Percentiles rank a stretch among this genome's conserved stretches.
Evolutionary conservation across 371 early-diverging fungal genomes (phyloP).

Genomic region (Rhizopus delemar): DNA sequence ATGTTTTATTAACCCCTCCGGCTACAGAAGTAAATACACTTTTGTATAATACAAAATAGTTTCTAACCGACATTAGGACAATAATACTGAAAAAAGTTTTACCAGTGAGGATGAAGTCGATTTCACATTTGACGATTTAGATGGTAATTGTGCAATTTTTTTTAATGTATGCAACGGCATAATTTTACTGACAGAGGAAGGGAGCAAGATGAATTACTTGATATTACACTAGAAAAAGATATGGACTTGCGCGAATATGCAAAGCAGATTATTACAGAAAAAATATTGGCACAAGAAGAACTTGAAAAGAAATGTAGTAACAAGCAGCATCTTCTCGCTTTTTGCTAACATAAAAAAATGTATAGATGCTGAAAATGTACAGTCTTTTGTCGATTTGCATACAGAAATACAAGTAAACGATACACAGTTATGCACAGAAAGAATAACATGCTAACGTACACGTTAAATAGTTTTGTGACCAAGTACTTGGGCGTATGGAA

Average conservation of each 20-base stretch:
- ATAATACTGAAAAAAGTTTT: conserved; percentile 17
- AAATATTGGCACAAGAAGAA: conserved; percentile 65
- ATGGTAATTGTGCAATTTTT: conserved; percentile 36
- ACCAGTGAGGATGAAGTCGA: conserved; percentile 37
- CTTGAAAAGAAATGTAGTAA: conserved; percentile 75
- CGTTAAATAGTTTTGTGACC: conserved; percentile 65
- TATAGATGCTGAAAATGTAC: conserved; percentile 67
- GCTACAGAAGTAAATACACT: neutral
- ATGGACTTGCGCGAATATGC: conserved; percentile 89
- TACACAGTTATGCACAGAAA: neutral
- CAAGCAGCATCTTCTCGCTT: neutral
- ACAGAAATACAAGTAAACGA: conserved; percentile 63
- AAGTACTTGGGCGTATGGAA: conserved; percentile 87
- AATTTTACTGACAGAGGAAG: too few species aligned
- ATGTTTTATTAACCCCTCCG: conserved; percentile 25
- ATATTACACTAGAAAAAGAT: conserved; percentile 77
- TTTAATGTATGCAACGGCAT: too few species aligned
- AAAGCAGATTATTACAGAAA: conserved; percentile 72
- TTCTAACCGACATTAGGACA: neutral
- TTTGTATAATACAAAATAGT: conserved; percentile 1
- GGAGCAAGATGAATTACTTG: conserved; percentile 78
- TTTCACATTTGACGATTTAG: conserved; percentile 56
- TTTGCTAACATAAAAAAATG: neutral
- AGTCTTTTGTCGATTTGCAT: conserved; percentile 71
- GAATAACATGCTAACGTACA: neutral